phyloP scores from a whole-genome alignment of 257 asterid species.

The Salvia hispanica region DNA sequence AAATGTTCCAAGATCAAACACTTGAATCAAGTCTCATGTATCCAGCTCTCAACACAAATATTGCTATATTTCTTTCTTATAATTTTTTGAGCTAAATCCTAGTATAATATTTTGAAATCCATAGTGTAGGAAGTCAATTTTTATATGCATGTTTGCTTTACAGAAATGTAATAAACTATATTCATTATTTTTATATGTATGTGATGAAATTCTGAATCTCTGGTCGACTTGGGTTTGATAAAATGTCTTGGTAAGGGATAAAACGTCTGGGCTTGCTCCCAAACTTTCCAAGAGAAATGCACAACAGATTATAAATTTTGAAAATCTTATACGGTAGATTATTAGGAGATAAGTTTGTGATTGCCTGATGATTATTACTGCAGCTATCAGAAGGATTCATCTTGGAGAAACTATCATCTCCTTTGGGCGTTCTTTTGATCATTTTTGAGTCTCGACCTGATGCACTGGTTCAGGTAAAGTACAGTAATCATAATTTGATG shows the following conservation, averaged over 20 bases:
- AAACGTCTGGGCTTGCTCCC: conserved; percentile 3
- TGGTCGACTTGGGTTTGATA: not conserved
- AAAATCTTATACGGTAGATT: conserved; percentile 1
- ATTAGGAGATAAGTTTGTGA: conserved; percentile 15
- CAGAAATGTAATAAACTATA: not conserved
- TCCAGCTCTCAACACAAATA: not conserved
- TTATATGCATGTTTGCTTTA: conserved; percentile 7
- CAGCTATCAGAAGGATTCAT: conserved; percentile 80
- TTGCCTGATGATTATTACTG: conserved; percentile 28
- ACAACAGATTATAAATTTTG: not conserved
- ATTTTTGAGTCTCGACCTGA: conserved; percentile 93
- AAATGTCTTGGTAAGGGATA: conserved; percentile 10
- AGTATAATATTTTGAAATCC: not conserved
- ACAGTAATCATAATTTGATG: not conserved
- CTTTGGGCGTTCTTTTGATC: conserved; percentile 81
- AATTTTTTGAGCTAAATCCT: not conserved
- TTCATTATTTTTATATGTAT: not conserved
- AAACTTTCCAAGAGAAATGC: conserved; percentile 1
- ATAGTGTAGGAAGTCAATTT: not conserved
- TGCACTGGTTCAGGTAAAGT: conserved; percentile 76
- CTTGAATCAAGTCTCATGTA: not conserved
- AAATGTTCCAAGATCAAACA: not conserved
- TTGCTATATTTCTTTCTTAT: not conserved
- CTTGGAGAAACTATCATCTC: conserved; percentile 74
- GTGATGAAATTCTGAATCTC: not conserved